Conservation (phyloP, 2,329 filamentous ascomycete genomes). For the Pseudogymnoascus sp. region DNA sequence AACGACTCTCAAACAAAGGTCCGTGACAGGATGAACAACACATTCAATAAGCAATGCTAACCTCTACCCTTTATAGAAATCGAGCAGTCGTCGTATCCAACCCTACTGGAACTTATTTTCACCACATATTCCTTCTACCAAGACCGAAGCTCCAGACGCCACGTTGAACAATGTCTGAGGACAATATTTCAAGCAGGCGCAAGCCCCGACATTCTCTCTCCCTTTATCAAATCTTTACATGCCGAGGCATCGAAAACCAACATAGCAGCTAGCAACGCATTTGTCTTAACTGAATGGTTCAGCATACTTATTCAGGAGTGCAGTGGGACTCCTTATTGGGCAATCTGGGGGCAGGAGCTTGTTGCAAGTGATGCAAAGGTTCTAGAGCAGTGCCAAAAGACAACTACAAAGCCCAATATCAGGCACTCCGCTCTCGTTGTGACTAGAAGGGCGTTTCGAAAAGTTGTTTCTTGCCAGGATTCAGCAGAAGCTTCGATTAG, state of each 20-base stretch:
- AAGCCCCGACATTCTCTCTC: constrained; percentile 50
- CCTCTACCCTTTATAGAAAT: constrained; percentile 25
- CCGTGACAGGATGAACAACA: constrained; percentile 19
- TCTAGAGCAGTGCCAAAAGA: constrained; percentile 67
- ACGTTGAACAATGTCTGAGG: constrained; percentile 71
- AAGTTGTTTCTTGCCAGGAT: constrained; percentile 51
- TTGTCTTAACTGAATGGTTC: constrained; percentile 87
- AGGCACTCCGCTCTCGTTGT: constrained; percentile 67
- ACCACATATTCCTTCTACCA: constrained; percentile 79
- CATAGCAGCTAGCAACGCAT: constrained; percentile 72
- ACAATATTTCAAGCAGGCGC: constrained; percentile 52
- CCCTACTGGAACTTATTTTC: constrained; percentile 67
- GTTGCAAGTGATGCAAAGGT: constrained; percentile 62
- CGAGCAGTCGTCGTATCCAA: constrained; percentile 34
- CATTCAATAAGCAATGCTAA: constrained; percentile 14
- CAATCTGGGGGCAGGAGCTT: constrained; percentile 55
- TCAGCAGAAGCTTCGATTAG: constrained; percentile 36
- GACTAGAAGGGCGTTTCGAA: constrained; percentile 71
- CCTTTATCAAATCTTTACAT: constrained; percentile 59
- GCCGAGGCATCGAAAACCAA: constrained; percentile 67
- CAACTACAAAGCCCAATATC: constrained; percentile 54
- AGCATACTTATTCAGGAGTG: constrained; percentile 68
- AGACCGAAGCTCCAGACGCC: constrained; percentile 75
- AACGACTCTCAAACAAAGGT: constrained; percentile 49
- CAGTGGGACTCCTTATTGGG: constrained; percentile 53